Evolutionary conservation across 129 eudicot species (phyloP).

Genomic region (Flaveria sonorensis): DNA sequence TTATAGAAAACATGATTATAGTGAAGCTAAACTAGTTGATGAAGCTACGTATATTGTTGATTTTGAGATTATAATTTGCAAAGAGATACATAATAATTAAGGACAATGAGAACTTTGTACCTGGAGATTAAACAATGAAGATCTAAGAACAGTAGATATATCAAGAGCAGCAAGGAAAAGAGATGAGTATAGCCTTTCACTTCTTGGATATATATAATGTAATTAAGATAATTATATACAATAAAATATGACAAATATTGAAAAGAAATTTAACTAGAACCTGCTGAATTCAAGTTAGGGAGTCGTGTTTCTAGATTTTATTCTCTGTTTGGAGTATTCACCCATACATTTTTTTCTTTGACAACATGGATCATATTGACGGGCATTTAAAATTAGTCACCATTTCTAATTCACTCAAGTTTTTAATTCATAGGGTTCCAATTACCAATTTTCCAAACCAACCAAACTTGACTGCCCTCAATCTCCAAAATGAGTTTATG

Average conservation of each 20-base stretch:
- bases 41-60: too few species aligned
- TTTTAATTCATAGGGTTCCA: background rate
- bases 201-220: background rate
- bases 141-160: background rate
- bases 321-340: background rate
- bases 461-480: background rate
- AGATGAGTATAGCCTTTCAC: conserved; percentile 1
- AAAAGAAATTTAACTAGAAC: background rate
- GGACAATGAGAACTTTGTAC: background rate
- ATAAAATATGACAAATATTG: background rate
- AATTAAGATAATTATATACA: background rate
- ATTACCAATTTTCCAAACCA: background rate
- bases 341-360: background rate
- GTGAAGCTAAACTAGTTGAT: too few species aligned
- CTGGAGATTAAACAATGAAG: background rate
- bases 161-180: background rate
- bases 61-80: background rate
- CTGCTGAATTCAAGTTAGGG: background rate
- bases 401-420: background rate
- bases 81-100: background rate
- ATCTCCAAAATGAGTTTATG: background rate
- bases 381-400: background rate
- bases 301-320: background rate
- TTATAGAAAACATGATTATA: too few species aligned
- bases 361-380: conserved; percentile 5